Evolutionary conservation across 2,329 filamentous ascomycete genomes (phyloP).

Genomic region (Blumeria graminis): DNA sequence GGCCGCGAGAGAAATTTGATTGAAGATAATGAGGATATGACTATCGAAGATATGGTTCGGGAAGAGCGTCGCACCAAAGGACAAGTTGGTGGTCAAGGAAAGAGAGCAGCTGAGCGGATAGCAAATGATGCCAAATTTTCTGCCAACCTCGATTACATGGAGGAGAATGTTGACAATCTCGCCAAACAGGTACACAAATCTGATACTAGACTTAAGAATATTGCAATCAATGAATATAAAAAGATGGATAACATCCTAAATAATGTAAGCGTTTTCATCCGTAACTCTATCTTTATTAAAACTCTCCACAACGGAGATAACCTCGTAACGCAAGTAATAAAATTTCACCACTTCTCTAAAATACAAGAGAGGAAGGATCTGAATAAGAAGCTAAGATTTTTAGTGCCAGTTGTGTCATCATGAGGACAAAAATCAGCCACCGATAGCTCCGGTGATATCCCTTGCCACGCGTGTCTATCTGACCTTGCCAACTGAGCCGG

Average conservation of each 20-base stretch:
- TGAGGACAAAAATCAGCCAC: conserved; percentile 53
- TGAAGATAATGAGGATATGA: conserved; percentile 86
- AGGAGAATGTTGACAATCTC: conserved; percentile 82
- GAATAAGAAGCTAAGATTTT: not conserved
- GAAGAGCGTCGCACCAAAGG: conserved; percentile 73
- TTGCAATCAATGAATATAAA: conserved; percentile 70
- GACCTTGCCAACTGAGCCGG: conserved; percentile 72
- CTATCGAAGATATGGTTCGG: conserved; percentile 85
- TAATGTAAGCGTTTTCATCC: conserved; percentile 14
- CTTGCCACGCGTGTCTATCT: conserved; percentile 70
- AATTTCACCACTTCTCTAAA: no score
- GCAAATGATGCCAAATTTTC: conserved; percentile 81
- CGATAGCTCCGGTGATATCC: conserved; percentile 64
- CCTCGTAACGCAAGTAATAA: no score
- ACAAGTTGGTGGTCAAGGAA: conserved; percentile 54
- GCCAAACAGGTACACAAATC: conserved; percentile 72
- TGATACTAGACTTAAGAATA: conserved; percentile 67
- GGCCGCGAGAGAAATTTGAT: conserved; percentile 67
- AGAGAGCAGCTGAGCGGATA: conserved; percentile 72
- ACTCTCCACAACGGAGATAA: not conserved
- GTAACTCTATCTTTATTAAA: not conserved
- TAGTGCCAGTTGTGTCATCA: conserved; percentile 73
- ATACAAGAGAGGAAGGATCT: not conserved
- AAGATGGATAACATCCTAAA: conserved; percentile 74
- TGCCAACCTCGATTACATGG: conserved; percentile 86